These are phyloP conservation scores for Selaginella tamariscina DNA, from an alignment of 75 land plant genomes.

Conservation along the genomic window DNA sequence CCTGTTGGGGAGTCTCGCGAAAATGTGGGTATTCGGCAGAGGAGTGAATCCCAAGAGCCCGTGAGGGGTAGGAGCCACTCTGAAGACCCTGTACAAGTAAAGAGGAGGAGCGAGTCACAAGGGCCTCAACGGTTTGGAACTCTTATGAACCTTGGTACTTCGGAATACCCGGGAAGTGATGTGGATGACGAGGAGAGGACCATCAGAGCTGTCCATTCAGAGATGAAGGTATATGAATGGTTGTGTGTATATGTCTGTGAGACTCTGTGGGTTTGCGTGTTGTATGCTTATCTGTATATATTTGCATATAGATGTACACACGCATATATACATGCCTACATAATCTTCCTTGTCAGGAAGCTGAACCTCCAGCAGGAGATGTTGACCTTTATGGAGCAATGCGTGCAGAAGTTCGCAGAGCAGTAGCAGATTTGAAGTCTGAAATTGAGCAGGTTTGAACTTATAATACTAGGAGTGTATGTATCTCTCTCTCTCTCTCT, in stretches of 20 bases:
- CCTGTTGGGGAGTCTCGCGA: too few relatives aligned
- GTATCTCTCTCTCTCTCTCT: too few relatives aligned
- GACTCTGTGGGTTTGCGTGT: too few relatives aligned
- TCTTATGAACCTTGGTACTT: too few relatives aligned
- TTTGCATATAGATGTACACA: too few relatives aligned
- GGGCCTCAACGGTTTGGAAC: background rate
- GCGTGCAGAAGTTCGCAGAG: conserved; percentile 65
- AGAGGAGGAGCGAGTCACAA: background rate
- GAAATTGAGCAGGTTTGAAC: conserved; percentile 81
- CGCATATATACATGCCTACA: too few relatives aligned
- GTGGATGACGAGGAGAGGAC: conserved; percentile 43
- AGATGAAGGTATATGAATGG: conserved; percentile 35
- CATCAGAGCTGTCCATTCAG: conserved; percentile 68
- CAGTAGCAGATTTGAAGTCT: conserved; percentile 50
- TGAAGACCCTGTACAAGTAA: background rate
- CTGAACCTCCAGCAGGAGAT: conserved; percentile 55
- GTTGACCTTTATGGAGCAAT: conserved; percentile 50
- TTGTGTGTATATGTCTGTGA: background rate
- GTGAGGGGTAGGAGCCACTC: background rate
- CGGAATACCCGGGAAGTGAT: conserved; percentile 1
- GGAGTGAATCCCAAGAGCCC: background rate
- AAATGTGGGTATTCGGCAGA: background rate
- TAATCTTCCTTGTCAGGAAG: background rate
- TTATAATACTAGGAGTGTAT: too few relatives aligned
- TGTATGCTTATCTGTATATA: too few relatives aligned